phyloP scores from a whole-genome alignment of 768 basidiomycete species.

The Russula griseocarnosa region DNA sequence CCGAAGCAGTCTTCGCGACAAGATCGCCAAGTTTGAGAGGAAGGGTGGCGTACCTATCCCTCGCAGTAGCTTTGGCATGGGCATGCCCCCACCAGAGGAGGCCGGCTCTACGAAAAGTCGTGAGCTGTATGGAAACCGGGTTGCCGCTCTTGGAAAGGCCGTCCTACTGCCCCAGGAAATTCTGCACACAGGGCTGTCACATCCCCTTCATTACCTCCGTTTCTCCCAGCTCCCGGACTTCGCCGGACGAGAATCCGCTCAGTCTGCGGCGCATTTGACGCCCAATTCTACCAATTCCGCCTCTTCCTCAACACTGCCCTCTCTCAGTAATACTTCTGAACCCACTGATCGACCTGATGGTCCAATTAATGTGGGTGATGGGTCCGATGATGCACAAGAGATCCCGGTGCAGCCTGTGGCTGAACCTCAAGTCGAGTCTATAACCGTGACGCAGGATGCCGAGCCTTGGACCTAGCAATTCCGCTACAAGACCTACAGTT shows the following conservation, averaged over 20 bases:
- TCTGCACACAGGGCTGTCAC: conserved; percentile 18
- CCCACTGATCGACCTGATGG: not conserved
- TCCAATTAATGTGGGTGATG: not conserved
- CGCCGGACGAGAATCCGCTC: conserved; percentile 9
- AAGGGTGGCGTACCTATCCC: conserved; percentile 74
- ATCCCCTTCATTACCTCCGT: conserved; percentile 18
- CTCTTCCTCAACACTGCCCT: conserved; percentile 1
- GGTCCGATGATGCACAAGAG: not conserved
- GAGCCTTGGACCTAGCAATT: not conserved
- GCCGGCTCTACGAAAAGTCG: conserved; percentile 48
- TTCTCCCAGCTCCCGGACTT: conserved; percentile 7
- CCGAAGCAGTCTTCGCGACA: conserved; percentile 48
- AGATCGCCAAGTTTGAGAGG: conserved; percentile 76
- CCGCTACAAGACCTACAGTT: not conserved
- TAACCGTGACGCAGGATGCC: not conserved
- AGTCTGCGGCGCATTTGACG: not conserved
- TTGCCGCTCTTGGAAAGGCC: conserved; percentile 39
- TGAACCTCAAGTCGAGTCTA: not conserved
- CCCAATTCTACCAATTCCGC: not conserved
- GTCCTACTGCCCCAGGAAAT: conserved; percentile 22
- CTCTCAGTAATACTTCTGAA: not conserved
- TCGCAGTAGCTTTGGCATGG: conserved; percentile 68
- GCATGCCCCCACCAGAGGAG: conserved; percentile 52
- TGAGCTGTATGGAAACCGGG: conserved; percentile 73
- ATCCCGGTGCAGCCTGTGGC: not conserved